phyloP scores from a whole-genome alignment of 768 basidiomycete genomes.

The Psilocybe tampanensis region DNA sequence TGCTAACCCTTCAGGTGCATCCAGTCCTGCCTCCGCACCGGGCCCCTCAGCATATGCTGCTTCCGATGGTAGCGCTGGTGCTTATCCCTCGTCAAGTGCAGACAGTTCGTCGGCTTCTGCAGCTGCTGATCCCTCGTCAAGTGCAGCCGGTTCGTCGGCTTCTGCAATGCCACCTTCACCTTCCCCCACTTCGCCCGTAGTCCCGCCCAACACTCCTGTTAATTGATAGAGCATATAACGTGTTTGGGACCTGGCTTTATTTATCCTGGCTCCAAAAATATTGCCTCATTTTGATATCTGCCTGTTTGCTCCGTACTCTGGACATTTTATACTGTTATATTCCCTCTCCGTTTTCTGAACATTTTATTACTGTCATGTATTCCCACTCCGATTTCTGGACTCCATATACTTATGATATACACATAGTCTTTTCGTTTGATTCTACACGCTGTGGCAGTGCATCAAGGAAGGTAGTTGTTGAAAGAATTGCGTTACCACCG shows the following conservation, averaged over 20 bases:
- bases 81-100: slow-evolving; percentile 1
- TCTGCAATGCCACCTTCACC: slow-evolving; percentile 13
- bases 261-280: background rate
- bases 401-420: no score
- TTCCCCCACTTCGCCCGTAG: slow-evolving; percentile 15
- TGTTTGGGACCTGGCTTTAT: background rate
- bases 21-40: background rate
- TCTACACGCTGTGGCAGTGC: background rate
- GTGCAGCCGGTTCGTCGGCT: background rate
- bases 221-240: background rate
- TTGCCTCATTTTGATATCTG: background rate
- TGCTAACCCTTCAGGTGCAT: background rate
- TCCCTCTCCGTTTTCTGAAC: background rate
- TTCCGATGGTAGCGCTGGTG: background rate
- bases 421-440: no score
- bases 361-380: no score
- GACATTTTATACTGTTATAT: no score
- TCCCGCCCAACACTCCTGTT: slow-evolving; percentile 22
- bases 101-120: slow-evolving; percentile 1
- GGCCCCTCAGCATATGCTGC: slow-evolving; percentile 3
- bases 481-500: background rate
- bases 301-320: background rate
- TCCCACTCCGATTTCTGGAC: no score
- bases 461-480: no score
- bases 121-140: slow-evolving; percentile 2